Evolutionary conservation across 2,329 filamentous ascomycete genomes (phyloP), one percentile per base, ranked within the genome.

Genomic region (Teratosphaeria viscida): DNA sequence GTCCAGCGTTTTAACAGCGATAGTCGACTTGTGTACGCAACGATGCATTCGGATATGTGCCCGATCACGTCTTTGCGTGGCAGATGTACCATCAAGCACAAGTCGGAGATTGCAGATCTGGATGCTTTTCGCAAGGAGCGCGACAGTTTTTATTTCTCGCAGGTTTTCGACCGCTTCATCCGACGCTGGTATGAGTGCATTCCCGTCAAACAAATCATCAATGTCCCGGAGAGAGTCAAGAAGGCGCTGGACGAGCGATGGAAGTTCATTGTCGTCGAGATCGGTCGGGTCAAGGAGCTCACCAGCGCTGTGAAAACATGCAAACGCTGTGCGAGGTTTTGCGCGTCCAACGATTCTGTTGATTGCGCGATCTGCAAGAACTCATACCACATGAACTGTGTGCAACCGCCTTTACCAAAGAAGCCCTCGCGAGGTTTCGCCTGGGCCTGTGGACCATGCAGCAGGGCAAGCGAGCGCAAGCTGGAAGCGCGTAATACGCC

Each of bases 301-400:
- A 97, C 92, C 62, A 94, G 91, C 76, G 92, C 90, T 62, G 91
- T 95, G 68, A 97, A 99, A 79, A 86, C 86, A 67, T 99, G 94
- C 82, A 97, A 95, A 79, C 86, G 90, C 75, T 99, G 94, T 77
- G 83, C 81, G 70, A 84, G 86, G 69, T 99, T 94, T 78, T 96
- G 92, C 77, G 92, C 94, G 68, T 94, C 85, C 86, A 88, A 89
- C 73, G 90, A 97, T 76, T 97, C 94, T 47, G 94, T 97, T 27
- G 92, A 97, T 73, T 99, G 94, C 74, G 94, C 92, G 53, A 91
- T 96, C 59, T 99, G 94, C 75, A 84, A 87, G 71, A 87, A 91
- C 73, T 97, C 92, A 14, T 99, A 96, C 76, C 94, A 99, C 78
- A 97, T 99, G 92, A 90, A 92, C 70, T 99, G 94, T 74, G 94